phyloP scores from a whole-genome alignment of 169 alveolate genomes.

The Plasmodium malariae region DNA sequence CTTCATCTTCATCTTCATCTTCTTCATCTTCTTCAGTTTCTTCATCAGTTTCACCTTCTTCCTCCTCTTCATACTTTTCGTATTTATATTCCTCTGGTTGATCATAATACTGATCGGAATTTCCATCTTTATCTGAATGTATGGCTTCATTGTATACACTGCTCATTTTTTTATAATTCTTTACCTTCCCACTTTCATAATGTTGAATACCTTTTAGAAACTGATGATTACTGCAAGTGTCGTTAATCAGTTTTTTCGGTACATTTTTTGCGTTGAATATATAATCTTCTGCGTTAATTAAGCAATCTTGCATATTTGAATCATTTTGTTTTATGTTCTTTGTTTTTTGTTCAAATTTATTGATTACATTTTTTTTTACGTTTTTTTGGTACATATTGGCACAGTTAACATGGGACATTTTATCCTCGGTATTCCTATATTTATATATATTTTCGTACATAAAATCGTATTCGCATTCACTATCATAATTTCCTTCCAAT shows the following conservation, averaged over 20 bases:
- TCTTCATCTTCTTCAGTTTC: constrained; percentile 20
- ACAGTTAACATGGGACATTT: not conserved
- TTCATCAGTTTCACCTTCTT: not conserved
- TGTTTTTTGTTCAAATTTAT: not conserved
- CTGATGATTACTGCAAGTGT: not conserved
- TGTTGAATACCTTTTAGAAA: not conserved
- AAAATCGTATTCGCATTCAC: not conserved
- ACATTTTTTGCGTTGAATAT: constrained; percentile 3
- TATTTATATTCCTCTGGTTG: not conserved
- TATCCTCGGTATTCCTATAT: not conserved
- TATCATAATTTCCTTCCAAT: not conserved
- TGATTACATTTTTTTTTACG: not conserved
- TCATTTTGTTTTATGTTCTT: not conserved
- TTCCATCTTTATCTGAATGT: not conserved
- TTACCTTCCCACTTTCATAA: not conserved
- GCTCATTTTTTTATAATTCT: not conserved
- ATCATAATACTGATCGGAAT: not conserved
- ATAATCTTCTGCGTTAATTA: constrained; percentile 4
- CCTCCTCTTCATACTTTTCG: constrained; percentile 10
- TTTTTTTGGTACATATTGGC: not conserved
- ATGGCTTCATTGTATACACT: constrained; percentile 2
- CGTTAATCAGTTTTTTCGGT: not conserved
- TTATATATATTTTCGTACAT: not conserved
- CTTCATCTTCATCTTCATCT: constrained; percentile 17
- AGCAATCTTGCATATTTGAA: not conserved